Conservation (phyloP, 78 protist genomes). For the slime mould (Dictyostelium discoideum) region DNA sequence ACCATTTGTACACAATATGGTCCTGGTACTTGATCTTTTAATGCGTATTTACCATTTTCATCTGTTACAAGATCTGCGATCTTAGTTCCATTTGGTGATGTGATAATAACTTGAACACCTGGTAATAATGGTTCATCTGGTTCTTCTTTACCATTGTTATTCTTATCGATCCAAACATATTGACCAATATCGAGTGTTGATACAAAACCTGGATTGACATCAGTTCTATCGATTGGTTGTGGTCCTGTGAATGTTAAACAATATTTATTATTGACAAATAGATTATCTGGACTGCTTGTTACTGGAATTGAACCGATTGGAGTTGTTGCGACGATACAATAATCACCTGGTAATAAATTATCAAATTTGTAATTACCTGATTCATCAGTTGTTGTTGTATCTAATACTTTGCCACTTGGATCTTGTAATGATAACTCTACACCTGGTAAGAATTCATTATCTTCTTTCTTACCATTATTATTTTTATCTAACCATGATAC, state of each 20-base stretch:
- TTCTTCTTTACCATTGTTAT: background rate
- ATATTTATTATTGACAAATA: background rate
- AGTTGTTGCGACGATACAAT: background rate
- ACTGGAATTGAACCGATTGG: background rate
- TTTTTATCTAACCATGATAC: background rate
- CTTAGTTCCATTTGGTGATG: background rate
- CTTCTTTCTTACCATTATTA: background rate
- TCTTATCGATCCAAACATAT: background rate
- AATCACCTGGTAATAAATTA: background rate
- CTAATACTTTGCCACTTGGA: background rate
- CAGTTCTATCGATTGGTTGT: background rate
- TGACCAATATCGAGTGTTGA: background rate
- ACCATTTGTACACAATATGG: background rate
- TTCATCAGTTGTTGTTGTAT: background rate
- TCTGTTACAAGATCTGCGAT: background rate
- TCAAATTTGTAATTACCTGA: background rate
- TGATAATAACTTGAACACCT: background rate
- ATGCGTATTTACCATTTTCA: background rate
- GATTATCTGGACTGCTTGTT: background rate
- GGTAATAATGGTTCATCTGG: background rate
- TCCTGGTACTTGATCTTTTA: background rate
- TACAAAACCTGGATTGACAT: slow-evolving; percentile 27
- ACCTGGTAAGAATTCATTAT: background rate
- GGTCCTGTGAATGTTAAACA: background rate
- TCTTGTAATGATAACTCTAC: background rate